Conservation (phyloP, 371 early-diverging fungal genomes). For the Cokeromyces recurvatus region DNA sequence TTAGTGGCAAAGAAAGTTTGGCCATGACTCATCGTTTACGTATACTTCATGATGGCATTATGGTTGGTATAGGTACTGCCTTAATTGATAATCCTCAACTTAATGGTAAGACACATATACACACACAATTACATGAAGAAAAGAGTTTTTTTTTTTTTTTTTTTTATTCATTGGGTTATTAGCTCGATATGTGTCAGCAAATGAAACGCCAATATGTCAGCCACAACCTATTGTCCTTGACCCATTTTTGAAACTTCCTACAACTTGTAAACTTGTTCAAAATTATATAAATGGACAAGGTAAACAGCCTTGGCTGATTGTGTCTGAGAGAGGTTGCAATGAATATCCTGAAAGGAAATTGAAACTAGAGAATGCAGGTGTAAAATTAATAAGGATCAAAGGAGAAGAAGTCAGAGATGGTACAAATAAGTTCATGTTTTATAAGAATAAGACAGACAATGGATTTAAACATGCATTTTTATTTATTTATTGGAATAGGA, state of each 20-base stretch:
- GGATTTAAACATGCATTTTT: neutral
- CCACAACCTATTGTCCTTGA: constrained; percentile 91
- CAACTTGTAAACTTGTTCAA: constrained; percentile 23
- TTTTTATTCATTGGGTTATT: neutral
- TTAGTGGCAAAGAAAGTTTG: constrained; percentile 78
- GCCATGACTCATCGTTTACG: constrained; percentile 79
- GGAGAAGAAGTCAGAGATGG: neutral
- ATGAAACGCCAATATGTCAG: constrained; percentile 21
- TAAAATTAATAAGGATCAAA: constrained; percentile 4
- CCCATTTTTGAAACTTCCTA: constrained; percentile 35
- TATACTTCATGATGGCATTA: constrained; percentile 72
- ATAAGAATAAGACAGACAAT: neutral
- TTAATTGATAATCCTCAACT: constrained; percentile 83
- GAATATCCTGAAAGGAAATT: constrained; percentile 8
- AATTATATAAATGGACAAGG: constrained; percentile 21
- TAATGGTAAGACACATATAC: constrained; percentile 47
- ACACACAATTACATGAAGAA: neutral
- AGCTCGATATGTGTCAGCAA: constrained; percentile 22
- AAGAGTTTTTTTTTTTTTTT: neutral
- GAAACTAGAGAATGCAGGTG: constrained; percentile 46
- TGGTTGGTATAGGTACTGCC: constrained; percentile 88
- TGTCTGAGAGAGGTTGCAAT: neutral
- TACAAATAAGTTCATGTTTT: too few species aligned
- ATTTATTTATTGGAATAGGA: constrained; percentile 15
- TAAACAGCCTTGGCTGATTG: constrained; percentile 33